Percentiles rank a stretch among this genome's conserved stretches.
Evolutionary conservation across 2,329 filamentous ascomycete genomes (phyloP).

Genomic region (Colletotrichum lini): DNA sequence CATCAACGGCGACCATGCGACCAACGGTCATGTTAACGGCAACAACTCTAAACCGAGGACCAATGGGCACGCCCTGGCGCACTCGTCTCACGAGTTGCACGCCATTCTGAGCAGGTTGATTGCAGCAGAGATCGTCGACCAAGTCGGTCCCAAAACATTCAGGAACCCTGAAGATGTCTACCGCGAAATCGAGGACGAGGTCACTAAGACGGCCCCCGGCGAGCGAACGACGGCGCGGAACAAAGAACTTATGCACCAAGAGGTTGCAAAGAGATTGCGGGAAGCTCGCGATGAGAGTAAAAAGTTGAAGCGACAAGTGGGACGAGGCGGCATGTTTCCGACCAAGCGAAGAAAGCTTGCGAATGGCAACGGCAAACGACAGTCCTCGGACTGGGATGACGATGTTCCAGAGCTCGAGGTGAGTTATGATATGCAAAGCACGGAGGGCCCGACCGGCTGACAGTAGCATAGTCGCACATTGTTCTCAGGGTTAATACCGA

Average conservation of each 20-base stretch:
- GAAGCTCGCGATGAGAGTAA: constrained; percentile 68
- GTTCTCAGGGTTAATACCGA: constrained; percentile 87
- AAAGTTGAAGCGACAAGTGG: constrained; percentile 66
- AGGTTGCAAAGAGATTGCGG: constrained; percentile 67
- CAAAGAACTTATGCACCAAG: constrained; percentile 73
- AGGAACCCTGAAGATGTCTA: constrained; percentile 73
- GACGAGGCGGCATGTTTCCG: constrained; percentile 55
- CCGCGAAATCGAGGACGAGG: constrained; percentile 74
- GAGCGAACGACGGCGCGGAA: constrained; percentile 68
- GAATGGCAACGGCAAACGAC: constrained; percentile 60
- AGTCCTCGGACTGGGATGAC: constrained; percentile 52
- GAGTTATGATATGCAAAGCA: constrained; percentile 48
- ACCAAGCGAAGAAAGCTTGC: constrained; percentile 70
- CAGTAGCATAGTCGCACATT: constrained; percentile 71
- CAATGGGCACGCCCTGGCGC: constrained; percentile 57
- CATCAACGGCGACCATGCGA: constrained; percentile 44
- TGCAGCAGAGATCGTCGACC: constrained; percentile 77
- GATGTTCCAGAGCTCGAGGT: constrained; percentile 69
- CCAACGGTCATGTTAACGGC: constrained; percentile 48
- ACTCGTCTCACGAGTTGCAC: constrained; percentile 64
- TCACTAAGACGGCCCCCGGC: constrained; percentile 64
- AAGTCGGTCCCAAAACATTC: constrained; percentile 70
- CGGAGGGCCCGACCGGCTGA: constrained; percentile 46
- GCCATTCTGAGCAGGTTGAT: constrained; percentile 69
- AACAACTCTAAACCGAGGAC: constrained; percentile 52